Evolutionary conservation across 2,329 filamentous ascomycete genomes (phyloP).

Genomic region (Cladophialophora yegresii): DNA sequence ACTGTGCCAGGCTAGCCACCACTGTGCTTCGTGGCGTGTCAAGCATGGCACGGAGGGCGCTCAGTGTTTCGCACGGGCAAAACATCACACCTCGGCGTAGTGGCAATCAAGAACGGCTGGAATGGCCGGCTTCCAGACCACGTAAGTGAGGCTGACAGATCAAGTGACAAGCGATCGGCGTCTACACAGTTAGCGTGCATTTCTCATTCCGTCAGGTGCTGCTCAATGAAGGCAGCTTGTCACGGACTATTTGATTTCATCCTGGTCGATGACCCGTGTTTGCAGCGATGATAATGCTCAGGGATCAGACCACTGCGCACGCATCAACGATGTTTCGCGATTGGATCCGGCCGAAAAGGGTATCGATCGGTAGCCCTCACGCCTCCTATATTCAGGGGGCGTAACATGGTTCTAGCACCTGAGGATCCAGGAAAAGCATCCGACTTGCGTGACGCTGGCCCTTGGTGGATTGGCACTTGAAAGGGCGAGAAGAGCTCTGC

Average conservation of each 20-base stretch:
- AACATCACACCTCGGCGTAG: background rate
- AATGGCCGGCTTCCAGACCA: background rate
- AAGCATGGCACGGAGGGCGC: background rate
- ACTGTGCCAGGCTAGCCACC: background rate
- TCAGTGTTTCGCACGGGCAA: background rate
- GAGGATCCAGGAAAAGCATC: background rate
- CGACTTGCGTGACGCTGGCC: background rate
- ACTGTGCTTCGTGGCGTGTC: background rate
- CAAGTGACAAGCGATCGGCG: background rate
- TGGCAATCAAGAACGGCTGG: background rate
- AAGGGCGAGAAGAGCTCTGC: background rate
- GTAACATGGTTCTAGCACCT: background rate
- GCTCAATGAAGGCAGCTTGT: background rate
- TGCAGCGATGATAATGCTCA: background rate
- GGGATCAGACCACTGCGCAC: background rate
- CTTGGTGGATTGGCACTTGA: background rate
- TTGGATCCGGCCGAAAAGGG: background rate
- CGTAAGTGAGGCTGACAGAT: background rate
- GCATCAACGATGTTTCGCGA: background rate
- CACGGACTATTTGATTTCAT: background rate
- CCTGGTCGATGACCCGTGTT: background rate
- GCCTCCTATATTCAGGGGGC: background rate
- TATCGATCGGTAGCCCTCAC: background rate
- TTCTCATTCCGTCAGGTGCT: background rate
- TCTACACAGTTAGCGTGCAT: background rate